These are phyloP conservation scores for Penicillium taxi DNA, from an alignment of 495 filamentous ascomycete species.

Conservation along the genomic window DNA sequence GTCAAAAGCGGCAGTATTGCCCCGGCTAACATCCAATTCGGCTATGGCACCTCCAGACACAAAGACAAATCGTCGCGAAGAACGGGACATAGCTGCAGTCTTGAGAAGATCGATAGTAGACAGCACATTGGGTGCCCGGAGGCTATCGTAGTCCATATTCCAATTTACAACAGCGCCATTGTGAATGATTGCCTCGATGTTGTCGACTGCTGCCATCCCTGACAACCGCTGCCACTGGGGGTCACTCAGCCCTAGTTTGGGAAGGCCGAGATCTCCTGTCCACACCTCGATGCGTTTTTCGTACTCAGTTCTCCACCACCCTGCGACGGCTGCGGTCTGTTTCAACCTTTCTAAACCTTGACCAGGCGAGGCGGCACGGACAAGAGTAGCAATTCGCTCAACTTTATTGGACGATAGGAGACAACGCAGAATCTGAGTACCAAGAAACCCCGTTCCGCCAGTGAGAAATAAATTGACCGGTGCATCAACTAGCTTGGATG, in stretches of 20 bases:
- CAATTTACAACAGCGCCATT: conserved; percentile 56
- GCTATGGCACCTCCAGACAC: conserved; percentile 27
- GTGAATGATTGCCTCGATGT: conserved; percentile 65
- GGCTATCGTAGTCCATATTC: conserved; percentile 26
- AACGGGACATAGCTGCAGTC: conserved; percentile 1
- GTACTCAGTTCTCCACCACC: neutral
- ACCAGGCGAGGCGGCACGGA: conserved; percentile 49
- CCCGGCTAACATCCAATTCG: conserved; percentile 2
- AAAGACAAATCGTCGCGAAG: conserved; percentile 11
- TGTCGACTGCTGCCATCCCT: conserved; percentile 40
- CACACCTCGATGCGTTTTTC: neutral
- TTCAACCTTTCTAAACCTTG: conserved; percentile 45
- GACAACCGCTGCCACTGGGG: conserved; percentile 27
- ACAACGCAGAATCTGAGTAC: conserved; percentile 62
- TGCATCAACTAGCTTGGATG: neutral
- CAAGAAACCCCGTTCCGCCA: conserved; percentile 73
- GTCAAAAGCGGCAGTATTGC: conserved; percentile 6
- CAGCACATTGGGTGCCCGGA: conserved; percentile 32
- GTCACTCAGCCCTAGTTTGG: conserved; percentile 49
- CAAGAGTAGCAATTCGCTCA: conserved; percentile 54
- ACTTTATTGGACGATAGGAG: conserved; percentile 42
- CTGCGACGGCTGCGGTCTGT: conserved; percentile 25
- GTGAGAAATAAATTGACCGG: conserved; percentile 53
- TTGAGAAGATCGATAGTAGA: conserved; percentile 34
- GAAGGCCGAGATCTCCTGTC: conserved; percentile 37